phyloP scores from a whole-genome alignment of 2,329 filamentous ascomycete species.

The Talaromyces sp. region DNA sequence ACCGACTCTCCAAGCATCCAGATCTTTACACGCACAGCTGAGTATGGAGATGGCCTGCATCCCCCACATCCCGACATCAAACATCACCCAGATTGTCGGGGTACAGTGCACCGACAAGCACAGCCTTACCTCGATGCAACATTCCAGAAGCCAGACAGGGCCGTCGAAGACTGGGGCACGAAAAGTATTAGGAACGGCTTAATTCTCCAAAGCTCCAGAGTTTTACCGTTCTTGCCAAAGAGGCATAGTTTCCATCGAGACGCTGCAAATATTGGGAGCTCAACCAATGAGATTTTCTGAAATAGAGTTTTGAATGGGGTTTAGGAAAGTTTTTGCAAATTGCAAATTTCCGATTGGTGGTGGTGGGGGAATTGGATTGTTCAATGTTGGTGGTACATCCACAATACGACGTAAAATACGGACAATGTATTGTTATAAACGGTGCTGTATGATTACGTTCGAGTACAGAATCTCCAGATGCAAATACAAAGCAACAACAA shows the following conservation, averaged over 20 bases:
- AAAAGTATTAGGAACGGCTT: constrained; percentile 8
- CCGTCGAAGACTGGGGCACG: background rate
- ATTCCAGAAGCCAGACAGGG: background rate
- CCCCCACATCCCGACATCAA: background rate
- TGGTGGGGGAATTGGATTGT: background rate
- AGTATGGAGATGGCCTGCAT: constrained; percentile 3
- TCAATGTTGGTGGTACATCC: background rate
- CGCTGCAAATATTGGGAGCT: background rate
- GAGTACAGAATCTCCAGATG: background rate
- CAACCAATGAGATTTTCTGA: background rate
- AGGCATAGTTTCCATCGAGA: background rate
- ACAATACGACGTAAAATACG: background rate
- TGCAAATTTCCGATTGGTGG: constrained; percentile 11
- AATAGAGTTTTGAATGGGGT: background rate
- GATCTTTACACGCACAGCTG: background rate
- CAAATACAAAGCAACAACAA: background rate
- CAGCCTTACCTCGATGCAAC: constrained; percentile 8
- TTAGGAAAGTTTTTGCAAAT: background rate
- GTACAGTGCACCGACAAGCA: constrained; percentile 7
- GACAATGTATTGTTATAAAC: constrained; percentile 4
- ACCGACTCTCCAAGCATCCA: background rate
- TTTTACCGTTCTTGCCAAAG: background rate
- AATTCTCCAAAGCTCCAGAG: background rate
- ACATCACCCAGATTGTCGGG: constrained; percentile 3
- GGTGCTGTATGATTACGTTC: background rate